Conservation (phyloP, 495 filamentous ascomycete species). For the Lasiosphaeria hispida region DNA sequence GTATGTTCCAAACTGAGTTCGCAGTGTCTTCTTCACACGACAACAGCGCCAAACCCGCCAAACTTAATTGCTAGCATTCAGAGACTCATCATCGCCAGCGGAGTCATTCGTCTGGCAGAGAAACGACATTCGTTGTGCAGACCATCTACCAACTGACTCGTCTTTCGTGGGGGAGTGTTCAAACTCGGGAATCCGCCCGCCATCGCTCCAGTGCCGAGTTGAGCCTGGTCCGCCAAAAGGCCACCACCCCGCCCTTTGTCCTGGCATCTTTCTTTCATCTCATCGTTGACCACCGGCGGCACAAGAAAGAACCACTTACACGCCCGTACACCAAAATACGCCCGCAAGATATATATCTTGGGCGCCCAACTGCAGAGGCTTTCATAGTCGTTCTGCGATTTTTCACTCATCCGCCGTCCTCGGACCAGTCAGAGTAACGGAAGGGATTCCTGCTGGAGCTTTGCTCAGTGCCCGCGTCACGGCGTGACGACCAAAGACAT, state of each 20-base stretch:
- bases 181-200: neutral
- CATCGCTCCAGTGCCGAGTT: constrained; percentile 1
- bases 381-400: neutral
- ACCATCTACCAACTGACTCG: neutral
- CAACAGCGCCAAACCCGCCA: neutral
- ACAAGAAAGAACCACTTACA: neutral
- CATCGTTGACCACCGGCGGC: neutral
- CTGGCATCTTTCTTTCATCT: neutral
- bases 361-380: neutral
- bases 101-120: neutral
- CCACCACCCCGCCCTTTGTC: constrained; percentile 5
- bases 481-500: constrained; percentile 7
- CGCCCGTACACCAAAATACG: too few species aligned
- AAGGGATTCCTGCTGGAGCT: neutral
- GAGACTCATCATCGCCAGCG: neutral
- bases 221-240: constrained; percentile 9
- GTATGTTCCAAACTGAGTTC: too few species aligned
- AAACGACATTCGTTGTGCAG: neutral
- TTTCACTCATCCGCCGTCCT: neutral
- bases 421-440: too few species aligned
- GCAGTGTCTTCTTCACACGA: neutral
- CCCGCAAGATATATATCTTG: too few species aligned
- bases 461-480: neutral
- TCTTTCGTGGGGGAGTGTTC: neutral
- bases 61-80: neutral